Base-by-base conservation (phyloP, 305 asterid genomes). In the Solanum hybrid region DNA sequence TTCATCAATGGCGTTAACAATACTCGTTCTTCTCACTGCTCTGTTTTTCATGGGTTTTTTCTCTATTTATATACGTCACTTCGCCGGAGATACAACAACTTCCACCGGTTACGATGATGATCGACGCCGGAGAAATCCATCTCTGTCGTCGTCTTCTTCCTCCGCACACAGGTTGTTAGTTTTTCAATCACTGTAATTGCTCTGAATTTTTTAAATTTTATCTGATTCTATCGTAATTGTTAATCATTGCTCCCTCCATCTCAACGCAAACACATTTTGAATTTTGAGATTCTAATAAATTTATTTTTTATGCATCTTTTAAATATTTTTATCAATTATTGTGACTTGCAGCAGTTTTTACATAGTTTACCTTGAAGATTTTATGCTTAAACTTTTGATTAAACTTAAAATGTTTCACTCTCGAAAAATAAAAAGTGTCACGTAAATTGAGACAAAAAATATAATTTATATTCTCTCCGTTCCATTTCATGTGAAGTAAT, bases 1-100 rank as follows among this genome's bases (percentile, higher is more conserved):
- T 75, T 91, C 98, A 29, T 94, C 97, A 91, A 91, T 94, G 94
- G 95, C 93, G 34, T 86, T 96, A 15, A 92, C 97, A 1, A 87
- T 94, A 7, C 79, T 95, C 64, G 92, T 95, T 90, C 92, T 95
- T 89, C 93, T 94, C 86, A 90, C 94, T 27, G 95, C 94, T 38
- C 92, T 96, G 45, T 95, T 95, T 90, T 94, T 95, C 95, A 87
- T 95, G 81, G 95, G 93, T 73, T 93, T 96, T 89, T 95, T 95
- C 95, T 93, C 97, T 79, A 84, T 93, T 71, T 95, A 95, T 92
- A 87, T 96, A 91, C 98, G 97, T 91, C 98, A 94, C 89, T 92
- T 88, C 89, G 9, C 94, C 78, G 37, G 78, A 11, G 90, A 80
- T 5, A 22, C 91, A 60, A 11, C 27, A 8, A 7, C 14, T 8